Evolutionary conservation across 352 stramenopile genomes (phyloP).

Genomic region (Pythium aquatile): DNA sequence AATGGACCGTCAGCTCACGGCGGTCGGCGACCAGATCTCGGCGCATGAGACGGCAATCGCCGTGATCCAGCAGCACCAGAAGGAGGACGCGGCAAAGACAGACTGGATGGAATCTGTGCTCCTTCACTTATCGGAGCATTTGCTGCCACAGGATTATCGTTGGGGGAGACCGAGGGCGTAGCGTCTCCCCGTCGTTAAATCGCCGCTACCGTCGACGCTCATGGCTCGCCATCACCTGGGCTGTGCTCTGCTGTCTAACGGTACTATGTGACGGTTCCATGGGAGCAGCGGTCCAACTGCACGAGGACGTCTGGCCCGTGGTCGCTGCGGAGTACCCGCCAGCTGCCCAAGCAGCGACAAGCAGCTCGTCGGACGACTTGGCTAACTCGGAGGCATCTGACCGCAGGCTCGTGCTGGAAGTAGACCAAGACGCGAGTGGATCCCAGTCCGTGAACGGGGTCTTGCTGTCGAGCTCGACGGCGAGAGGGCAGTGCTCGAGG

Average conservation of each 20-base stretch:
- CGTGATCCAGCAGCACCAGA: background rate
- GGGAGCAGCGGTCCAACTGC: too few species aligned
- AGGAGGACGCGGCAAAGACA: background rate
- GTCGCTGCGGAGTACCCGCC: too few species aligned
- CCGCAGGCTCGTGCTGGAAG: background rate
- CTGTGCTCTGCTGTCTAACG: background rate
- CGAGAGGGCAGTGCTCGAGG: background rate
- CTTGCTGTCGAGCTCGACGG: background rate
- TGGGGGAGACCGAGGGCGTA: background rate
- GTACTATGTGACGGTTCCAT: too few species aligned
- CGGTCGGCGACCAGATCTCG: background rate
- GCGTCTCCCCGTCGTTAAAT: background rate
- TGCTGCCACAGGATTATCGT: background rate
- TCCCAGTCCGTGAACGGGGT: too few species aligned
- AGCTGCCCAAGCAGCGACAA: too few species aligned
- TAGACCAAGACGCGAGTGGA: background rate
- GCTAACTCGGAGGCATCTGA: background rate
- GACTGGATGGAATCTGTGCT: background rate
- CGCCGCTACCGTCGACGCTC: background rate
- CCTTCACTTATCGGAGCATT: background rate
- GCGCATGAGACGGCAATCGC: background rate
- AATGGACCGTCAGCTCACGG: background rate
- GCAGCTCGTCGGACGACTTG: constrained; percentile 2
- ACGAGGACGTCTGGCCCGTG: too few species aligned
- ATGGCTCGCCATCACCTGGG: too few species aligned